Evolutionary conservation across 2,329 filamentous ascomycete species (phyloP).

Genomic region (Trichoderma brevicompactum): DNA sequence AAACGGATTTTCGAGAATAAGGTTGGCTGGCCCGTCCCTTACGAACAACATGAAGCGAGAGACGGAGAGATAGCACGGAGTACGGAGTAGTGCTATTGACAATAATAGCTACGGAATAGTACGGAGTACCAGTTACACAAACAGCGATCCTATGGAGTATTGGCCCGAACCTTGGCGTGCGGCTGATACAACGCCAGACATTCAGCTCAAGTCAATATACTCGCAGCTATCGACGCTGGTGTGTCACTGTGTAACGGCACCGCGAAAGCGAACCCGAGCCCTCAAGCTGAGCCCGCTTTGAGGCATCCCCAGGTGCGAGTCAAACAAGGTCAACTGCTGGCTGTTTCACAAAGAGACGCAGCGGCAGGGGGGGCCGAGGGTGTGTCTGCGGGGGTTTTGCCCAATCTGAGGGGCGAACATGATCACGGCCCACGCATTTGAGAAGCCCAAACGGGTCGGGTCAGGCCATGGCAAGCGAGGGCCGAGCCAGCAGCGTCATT

Average conservation of each 20-base stretch:
- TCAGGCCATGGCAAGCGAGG: slow-evolving; percentile 7
- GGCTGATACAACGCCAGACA: slow-evolving; percentile 1
- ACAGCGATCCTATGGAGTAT: not conserved
- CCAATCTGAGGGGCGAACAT: slow-evolving; percentile 1
- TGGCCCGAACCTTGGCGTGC: not conserved
- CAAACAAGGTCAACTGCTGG: slow-evolving; percentile 1
- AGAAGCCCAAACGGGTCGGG: not conserved
- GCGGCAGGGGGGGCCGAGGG: slow-evolving; percentile 3
- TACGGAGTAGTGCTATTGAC: not conserved
- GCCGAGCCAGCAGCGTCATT: slow-evolving; percentile 10
- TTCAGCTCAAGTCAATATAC: slow-evolving; percentile 3
- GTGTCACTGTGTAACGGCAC: not conserved
- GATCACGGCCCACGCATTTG: slow-evolving; percentile 2
- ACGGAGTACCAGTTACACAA: not conserved
- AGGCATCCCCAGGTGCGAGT: not conserved
- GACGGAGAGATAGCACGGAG: not conserved
- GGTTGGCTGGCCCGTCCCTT: slow-evolving; percentile 22
- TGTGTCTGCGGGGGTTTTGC: slow-evolving; percentile 3
- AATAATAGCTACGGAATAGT: not conserved
- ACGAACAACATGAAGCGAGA: slow-evolving; percentile 6
- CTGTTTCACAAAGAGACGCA: slow-evolving; percentile 21
- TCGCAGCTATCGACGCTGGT: not conserved
- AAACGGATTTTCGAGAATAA: slow-evolving; percentile 21
- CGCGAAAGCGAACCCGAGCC: not conserved
- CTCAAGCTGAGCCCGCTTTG: not conserved